Conservation (phyloP, 257 asterid genomes). For the Jasminum sambac region DNA sequence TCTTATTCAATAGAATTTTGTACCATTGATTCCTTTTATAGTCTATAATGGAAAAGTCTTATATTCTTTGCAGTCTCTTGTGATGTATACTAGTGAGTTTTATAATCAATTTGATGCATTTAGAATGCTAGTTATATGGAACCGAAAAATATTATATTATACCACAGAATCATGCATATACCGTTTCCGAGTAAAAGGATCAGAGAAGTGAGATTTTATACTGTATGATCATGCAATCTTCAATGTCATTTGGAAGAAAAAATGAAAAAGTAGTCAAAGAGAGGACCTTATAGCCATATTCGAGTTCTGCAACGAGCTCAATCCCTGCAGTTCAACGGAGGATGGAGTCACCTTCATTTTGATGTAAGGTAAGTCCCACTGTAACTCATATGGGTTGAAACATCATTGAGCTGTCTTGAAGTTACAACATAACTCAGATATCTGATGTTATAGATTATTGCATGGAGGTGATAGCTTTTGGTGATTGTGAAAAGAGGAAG, state of each 20-base stretch:
- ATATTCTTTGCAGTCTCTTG: neutral
- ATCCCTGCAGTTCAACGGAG: neutral
- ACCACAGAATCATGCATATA: neutral
- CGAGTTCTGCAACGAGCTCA: neutral
- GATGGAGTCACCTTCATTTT: neutral
- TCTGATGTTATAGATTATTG: neutral
- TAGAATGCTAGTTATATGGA: neutral
- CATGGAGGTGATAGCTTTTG: neutral
- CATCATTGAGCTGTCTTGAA: neutral
- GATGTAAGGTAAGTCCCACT: neutral
- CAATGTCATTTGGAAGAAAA: neutral
- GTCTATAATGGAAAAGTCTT: neutral
- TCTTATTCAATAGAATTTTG: constrained; percentile 28
- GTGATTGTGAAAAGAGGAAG: neutral
- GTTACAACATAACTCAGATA: neutral
- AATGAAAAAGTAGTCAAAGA: neutral
- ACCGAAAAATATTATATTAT: neutral
- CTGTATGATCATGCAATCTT: neutral
- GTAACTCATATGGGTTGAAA: neutral
- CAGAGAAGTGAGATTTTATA: neutral
- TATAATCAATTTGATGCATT: neutral
- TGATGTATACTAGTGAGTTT: neutral
- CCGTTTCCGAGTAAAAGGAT: neutral
- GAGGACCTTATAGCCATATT: neutral
- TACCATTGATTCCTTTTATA: constrained; percentile 27